Percentiles rank a stretch among this genome's conserved stretches.
These are phyloP conservation scores for Aspergillus kassunensis DNA, from an alignment of 495 filamentous ascomycete genomes.

Conservation along the genomic window DNA sequence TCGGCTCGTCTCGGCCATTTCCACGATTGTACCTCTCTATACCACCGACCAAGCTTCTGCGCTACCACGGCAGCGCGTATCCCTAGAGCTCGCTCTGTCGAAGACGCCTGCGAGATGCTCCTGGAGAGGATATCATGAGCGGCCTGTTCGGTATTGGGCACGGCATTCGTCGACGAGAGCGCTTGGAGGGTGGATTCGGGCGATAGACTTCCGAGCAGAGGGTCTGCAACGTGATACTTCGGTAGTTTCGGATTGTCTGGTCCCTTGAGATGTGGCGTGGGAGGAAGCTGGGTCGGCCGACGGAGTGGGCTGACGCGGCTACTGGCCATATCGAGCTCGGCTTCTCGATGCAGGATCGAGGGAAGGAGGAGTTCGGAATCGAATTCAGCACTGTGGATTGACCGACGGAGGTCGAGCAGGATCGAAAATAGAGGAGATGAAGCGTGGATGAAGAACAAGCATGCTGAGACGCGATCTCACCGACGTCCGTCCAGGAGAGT, in stretches of 20 bases:
- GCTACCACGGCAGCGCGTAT: constrained; percentile 70
- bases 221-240: constrained; percentile 39
- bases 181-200: constrained; percentile 54
- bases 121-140: constrained; percentile 53
- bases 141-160: constrained; percentile 44
- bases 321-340: constrained; percentile 49
- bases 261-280: constrained; percentile 25
- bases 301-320: constrained; percentile 27
- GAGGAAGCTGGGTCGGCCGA: constrained; percentile 29
- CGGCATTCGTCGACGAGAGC: constrained; percentile 50
- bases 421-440: constrained; percentile 15
- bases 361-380: constrained; percentile 1
- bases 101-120: constrained; percentile 64
- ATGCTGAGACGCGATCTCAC: constrained; percentile 29
- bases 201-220: constrained; percentile 51
- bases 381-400: constrained; percentile 13
- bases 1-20: constrained; percentile 56
- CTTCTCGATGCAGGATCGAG: neutral
- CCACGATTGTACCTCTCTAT: constrained; percentile 72
- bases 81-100: constrained; percentile 66
- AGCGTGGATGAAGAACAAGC: constrained; percentile 22
- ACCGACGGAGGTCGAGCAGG: constrained; percentile 22
- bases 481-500: neutral
- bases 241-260: constrained; percentile 24
- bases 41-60: constrained; percentile 71